Conservation (phyloP, 768 basidiomycete genomes). For the Favolaschia claudopus region DNA sequence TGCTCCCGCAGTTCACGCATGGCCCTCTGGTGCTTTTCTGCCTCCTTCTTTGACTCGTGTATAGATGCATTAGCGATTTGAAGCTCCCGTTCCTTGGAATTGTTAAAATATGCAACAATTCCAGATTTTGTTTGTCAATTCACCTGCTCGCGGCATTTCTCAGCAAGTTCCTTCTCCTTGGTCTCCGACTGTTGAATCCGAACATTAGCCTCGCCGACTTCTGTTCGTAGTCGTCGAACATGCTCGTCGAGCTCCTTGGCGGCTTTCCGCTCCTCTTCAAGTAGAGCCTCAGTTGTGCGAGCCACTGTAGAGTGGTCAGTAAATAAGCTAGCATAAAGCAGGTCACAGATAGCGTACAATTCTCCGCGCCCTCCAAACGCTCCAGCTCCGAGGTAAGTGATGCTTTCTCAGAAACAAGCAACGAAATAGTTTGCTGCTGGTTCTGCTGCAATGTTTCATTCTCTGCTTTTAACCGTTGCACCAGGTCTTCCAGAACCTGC, state of each 20-base stretch:
- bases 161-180: conserved; percentile 63
- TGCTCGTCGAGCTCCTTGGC: conserved; percentile 48
- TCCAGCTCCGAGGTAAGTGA: conserved; percentile 64
- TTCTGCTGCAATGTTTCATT: conserved; percentile 51
- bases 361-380: conserved; percentile 64
- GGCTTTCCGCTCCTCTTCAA: conserved; percentile 52
- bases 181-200: conserved; percentile 51
- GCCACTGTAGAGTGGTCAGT: conserved; percentile 43
- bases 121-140: background rate
- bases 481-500: conserved; percentile 38
- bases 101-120: conserved; percentile 18
- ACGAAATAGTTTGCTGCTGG: conserved; percentile 76
- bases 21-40: conserved; percentile 61
- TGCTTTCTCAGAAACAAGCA: conserved; percentile 80
- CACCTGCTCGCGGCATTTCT: conserved; percentile 63
- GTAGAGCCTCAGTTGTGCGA: conserved; percentile 47
- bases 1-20: conserved; percentile 82
- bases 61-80: conserved; percentile 65
- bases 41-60: conserved; percentile 59
- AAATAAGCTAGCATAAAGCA: conserved; percentile 7
- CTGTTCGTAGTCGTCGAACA: conserved; percentile 51
- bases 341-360: conserved; percentile 52
- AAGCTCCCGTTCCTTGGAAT: conserved; percentile 74
- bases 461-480: conserved; percentile 40
- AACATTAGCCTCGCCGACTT: conserved; percentile 44